Evolutionary conservation across 2,329 filamentous ascomycete genomes (phyloP).

Genomic region (Exophiala calicioides): DNA sequence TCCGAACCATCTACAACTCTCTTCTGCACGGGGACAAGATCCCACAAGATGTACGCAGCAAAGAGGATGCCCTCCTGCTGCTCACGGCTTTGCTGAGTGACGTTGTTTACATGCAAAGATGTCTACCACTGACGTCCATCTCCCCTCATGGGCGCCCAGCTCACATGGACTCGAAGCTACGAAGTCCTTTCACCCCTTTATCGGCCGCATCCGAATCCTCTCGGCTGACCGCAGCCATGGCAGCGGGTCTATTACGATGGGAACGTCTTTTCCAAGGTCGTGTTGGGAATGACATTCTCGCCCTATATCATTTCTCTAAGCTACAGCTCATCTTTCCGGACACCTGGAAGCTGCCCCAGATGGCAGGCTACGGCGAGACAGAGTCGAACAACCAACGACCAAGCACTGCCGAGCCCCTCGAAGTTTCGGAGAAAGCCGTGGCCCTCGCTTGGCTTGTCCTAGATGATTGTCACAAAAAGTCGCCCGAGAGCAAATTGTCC

Average conservation of each 20-base stretch:
- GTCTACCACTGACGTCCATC: background rate
- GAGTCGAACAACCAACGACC: too few species aligned
- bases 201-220: slow-evolving; percentile 8
- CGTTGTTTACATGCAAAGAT: slow-evolving; percentile 10
- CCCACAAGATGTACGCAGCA: slow-evolving; percentile 6
- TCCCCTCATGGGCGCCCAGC: background rate
- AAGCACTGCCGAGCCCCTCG: background rate
- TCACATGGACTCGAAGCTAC: background rate
- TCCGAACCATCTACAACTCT: slow-evolving; percentile 11
- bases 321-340: slow-evolving; percentile 10
- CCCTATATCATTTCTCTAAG: slow-evolving; percentile 12
- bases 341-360: slow-evolving; percentile 4
- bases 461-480: slow-evolving; percentile 4
- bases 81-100: slow-evolving; percentile 12
- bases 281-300: slow-evolving; percentile 10
- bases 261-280: slow-evolving; percentile 9
- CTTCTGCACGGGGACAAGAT: slow-evolving; percentile 13
- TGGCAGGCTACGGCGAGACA: slow-evolving; percentile 13
- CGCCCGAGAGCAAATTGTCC: background rate
- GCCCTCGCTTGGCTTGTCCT: slow-evolving; percentile 16
- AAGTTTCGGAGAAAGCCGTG: slow-evolving; percentile 3
- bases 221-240: slow-evolving; percentile 5
- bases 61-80: slow-evolving; percentile 10
- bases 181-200: slow-evolving; percentile 9
- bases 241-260: slow-evolving; percentile 7